Conservation (phyloP, 139 green algal genomes). For the Micractinium conductrix region DNA sequence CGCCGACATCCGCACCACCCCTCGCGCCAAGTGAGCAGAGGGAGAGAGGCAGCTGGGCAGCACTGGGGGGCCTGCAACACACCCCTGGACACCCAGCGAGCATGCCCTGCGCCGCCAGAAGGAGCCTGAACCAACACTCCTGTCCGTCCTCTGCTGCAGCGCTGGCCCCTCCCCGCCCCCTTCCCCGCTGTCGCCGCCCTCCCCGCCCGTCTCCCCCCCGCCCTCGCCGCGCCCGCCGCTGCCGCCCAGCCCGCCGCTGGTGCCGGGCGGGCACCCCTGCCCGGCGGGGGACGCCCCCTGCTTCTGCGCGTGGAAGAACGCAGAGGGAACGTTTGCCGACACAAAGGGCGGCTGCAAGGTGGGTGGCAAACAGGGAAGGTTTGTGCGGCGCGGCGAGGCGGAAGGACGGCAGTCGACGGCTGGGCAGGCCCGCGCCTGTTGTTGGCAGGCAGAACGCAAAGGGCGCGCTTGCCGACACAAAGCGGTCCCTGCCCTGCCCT, state of each 20-base stretch:
- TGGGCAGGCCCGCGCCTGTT: neutral
- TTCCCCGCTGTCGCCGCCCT: neutral
- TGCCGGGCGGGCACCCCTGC: slow-evolving; percentile 1
- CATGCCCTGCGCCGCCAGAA: neutral
- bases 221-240: neutral
- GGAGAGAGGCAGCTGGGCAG: neutral
- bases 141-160: neutral
- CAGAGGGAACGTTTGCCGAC: neutral
- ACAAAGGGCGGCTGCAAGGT: slow-evolving; percentile 5
- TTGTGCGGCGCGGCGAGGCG: too few species aligned
- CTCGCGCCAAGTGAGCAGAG: neutral
- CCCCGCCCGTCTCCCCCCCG: neutral
- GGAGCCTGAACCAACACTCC: neutral
- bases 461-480: neutral
- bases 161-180: neutral
- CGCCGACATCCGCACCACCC: slow-evolving; percentile 18
- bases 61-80: neutral
- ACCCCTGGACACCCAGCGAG: neutral
- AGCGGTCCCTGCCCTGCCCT: neutral
- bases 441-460: neutral
- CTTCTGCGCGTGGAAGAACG: slow-evolving; percentile 8
- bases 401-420: too few species aligned
- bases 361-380: neutral
- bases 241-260: slow-evolving; percentile 2
- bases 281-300: neutral